Evolutionary conservation across 176 grass and related monocot genomes (phyloP).

Genomic region (Musa beccarii): DNA sequence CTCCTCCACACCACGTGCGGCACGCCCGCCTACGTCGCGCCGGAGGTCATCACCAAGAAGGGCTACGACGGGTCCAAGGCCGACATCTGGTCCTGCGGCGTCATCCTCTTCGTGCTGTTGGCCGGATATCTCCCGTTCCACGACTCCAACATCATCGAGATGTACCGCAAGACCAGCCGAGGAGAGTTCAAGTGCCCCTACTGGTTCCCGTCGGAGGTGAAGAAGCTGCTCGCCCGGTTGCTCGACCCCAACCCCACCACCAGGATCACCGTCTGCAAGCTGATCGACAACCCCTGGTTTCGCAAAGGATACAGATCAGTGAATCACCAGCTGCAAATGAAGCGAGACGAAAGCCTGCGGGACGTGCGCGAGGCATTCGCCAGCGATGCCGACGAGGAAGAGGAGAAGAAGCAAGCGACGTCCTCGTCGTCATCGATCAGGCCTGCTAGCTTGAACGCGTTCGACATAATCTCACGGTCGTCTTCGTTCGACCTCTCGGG

Average conservation of each 20-base stretch:
- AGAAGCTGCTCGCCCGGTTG: slow-evolving; percentile 46
- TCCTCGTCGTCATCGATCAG: slow-evolving; percentile 30
- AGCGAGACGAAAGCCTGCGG: slow-evolving; percentile 30
- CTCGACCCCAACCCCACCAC: slow-evolving; percentile 64
- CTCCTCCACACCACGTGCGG: slow-evolving; percentile 82
- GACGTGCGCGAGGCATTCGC: slow-evolving; percentile 69
- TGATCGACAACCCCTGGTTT: slow-evolving; percentile 72
- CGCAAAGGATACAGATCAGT: slow-evolving; percentile 63
- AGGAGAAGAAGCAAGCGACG: slow-evolving; percentile 1
- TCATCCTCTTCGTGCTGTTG: slow-evolving; percentile 76
- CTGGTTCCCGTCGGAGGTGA: slow-evolving; percentile 51
- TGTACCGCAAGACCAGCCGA: slow-evolving; percentile 78
- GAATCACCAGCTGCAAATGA: slow-evolving; percentile 22
- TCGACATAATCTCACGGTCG: slow-evolving; percentile 86
- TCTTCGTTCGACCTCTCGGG: slow-evolving; percentile 75
- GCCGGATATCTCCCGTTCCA: slow-evolving; percentile 86
- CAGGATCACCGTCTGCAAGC: slow-evolving; percentile 54
- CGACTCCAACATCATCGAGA: slow-evolving; percentile 74
- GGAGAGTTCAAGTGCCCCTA: slow-evolving; percentile 61
- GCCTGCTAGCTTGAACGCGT: slow-evolving; percentile 69
- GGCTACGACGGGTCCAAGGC: slow-evolving; percentile 82
- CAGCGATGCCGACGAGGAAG: slow-evolving; percentile 3
- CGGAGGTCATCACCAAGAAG: slow-evolving; percentile 86
- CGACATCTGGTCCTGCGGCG: slow-evolving; percentile 86
- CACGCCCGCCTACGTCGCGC: slow-evolving; percentile 84